Base-by-base conservation (phyloP, 2,329 filamentous ascomycete genomes). In the Blastomyces emzantsi region DNA sequence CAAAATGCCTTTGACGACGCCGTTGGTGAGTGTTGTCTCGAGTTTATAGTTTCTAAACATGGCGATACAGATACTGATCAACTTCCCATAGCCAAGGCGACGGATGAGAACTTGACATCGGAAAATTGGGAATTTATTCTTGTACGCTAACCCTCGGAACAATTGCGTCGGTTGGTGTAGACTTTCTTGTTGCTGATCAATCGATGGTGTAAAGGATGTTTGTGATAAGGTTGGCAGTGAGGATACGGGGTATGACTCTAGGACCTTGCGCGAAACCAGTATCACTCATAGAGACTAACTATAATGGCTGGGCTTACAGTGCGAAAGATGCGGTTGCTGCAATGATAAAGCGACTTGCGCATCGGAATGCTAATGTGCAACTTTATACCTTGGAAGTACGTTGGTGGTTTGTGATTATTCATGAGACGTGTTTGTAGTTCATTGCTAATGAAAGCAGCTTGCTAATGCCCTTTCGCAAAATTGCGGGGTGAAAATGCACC, bases 281-380 rank as follows among this genome's bases (percentile, higher is more conserved):
- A 25, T 51, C n/a, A 51, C 3, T 51, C 3, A 25, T 51, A 36
- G 61, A 54, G 22, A 61, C 63, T 64, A 55, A 67, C 60, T 25
- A 45, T 13, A 63, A 63, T 57, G 28, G 33, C 30, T 49, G 56
- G 61, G 17, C 62, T 36, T 25, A 64, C 66, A 82, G 83, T 33
- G 83, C 90, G 68, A 93, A 93, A 80, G 90, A 95, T 79, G 91
- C 87, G 17, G 90, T 95, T 62, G 89, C 91, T 72, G 89, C 90
- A 73, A 85, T 97, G 80, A 96, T 97, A 78, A 95, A 93, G 80
- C 85, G 92, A 52, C 83, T 97, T 63, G 91, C 92, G 63, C 92
- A 97, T 76, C 88, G 92, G 69, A 97, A 97, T 76, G 92, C 92
- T 67, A 96, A 97, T 75, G 92, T 97, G 33, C 92, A 97, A 78